phyloP scores from a whole-genome alignment of 805 yeast genomes.

The Candida cerambycidarum region DNA sequence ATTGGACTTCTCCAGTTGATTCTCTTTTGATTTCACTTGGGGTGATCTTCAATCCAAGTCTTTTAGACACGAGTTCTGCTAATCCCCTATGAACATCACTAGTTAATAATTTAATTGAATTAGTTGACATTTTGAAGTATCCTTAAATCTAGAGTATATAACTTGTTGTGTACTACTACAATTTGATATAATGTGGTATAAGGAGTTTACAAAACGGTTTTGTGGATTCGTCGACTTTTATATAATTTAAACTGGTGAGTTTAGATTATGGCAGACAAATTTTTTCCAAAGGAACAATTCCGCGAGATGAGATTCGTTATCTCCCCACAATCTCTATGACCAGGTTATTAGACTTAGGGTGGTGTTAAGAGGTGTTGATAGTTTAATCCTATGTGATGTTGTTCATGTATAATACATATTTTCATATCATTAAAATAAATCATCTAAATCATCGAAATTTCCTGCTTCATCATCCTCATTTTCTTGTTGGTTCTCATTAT shows the following conservation, averaged over 20 bases:
- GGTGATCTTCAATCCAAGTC: slow-evolving; percentile 68
- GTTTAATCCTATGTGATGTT: too few relatives aligned
- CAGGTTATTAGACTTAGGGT: not conserved
- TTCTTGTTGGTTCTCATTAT: slow-evolving; percentile 22
- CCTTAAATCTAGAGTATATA: not conserved
- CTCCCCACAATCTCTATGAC: not conserved
- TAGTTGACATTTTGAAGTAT: slow-evolving; percentile 55
- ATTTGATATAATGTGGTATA: too few relatives aligned
- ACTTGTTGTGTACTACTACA: too few relatives aligned
- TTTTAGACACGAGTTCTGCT: slow-evolving; percentile 68
- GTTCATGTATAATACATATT: too few relatives aligned
- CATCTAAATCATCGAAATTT: slow-evolving; percentile 37
- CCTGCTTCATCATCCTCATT: slow-evolving; percentile 16
- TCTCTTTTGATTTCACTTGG: slow-evolving; percentile 74
- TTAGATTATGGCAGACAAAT: slow-evolving; percentile 1
- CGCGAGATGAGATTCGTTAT: slow-evolving; percentile 7
- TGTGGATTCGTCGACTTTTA: slow-evolving; percentile 2
- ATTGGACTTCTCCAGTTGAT: slow-evolving; percentile 75
- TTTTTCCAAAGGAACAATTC: slow-evolving; percentile 11
- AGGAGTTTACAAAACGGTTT: not conserved
- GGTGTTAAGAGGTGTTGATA: not conserved
- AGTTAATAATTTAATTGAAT: slow-evolving; percentile 52
- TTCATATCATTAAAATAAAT: slow-evolving; percentile 26
- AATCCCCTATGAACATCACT: slow-evolving; percentile 85
- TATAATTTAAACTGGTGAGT: slow-evolving; percentile 2